These are phyloP conservation scores for Diplodia sapinea DNA, from an alignment of 2,329 filamentous ascomycete species.

Conservation along the genomic window DNA sequence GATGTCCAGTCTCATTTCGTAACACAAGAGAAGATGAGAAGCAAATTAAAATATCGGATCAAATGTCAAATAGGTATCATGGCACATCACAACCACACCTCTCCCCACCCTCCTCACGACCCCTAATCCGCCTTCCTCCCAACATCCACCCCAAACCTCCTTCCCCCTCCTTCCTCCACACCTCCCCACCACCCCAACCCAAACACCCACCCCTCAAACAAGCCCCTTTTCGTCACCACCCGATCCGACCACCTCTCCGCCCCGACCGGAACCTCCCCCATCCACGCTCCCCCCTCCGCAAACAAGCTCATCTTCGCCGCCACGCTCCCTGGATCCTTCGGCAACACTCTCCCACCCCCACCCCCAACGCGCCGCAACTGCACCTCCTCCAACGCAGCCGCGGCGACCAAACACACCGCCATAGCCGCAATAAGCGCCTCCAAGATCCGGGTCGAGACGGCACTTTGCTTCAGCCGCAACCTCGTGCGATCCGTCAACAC, in stretches of 20 bases:
- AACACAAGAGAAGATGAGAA: no score
- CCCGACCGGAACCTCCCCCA: not conserved
- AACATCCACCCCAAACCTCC: not conserved
- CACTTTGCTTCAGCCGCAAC: not conserved
- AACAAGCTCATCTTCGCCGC: constrained; percentile 10
- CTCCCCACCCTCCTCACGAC: not conserved
- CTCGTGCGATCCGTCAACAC: not conserved
- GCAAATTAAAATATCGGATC: no score
- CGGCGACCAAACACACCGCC: not conserved
- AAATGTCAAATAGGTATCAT: not conserved
- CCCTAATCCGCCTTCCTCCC: not conserved
- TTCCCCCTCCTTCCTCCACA: not conserved
- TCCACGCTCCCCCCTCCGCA: not conserved
- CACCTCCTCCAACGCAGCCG: not conserved
- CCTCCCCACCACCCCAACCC: not conserved
- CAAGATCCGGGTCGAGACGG: not conserved
- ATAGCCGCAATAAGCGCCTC: not conserved
- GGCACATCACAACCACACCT: not conserved
- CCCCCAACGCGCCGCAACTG: no score
- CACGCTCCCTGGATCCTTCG: not conserved
- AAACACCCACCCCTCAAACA: not conserved
- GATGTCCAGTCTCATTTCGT: no score
- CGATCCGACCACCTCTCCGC: not conserved
- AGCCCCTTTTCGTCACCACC: not conserved
- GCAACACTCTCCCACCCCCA: not conserved